Evolutionary conservation across 73 alveolate genomes (phyloP).

Genomic region (Paramecium primaurelia): DNA sequence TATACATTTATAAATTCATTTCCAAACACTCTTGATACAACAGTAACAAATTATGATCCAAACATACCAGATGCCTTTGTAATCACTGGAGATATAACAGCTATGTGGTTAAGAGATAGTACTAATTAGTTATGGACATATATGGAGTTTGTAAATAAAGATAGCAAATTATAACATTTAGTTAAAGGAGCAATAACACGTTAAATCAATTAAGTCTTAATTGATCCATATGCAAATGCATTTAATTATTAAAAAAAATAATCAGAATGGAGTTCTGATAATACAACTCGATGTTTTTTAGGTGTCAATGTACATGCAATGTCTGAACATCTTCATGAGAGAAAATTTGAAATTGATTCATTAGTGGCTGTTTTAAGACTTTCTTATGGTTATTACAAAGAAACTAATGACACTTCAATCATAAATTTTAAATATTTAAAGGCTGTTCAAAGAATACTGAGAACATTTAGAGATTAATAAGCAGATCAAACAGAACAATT

Average conservation of each 20-base stretch:
- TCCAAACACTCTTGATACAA: conserved; percentile 89
- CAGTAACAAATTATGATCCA: conserved; percentile 65
- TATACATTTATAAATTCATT: conserved; percentile 73
- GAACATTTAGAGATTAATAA: conserved; percentile 63
- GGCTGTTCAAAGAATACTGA: conserved; percentile 59
- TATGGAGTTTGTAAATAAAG: conserved; percentile 72
- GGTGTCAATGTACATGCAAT: conserved; percentile 73
- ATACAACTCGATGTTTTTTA: conserved; percentile 67
- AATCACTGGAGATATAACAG: conserved; percentile 85
- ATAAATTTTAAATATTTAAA: conserved; percentile 64
- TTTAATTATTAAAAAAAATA: conserved; percentile 67
- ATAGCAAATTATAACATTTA: conserved; percentile 66
- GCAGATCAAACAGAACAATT: conserved; percentile 74
- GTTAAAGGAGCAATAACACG: conserved; percentile 72
- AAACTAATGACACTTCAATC: conserved; percentile 61
- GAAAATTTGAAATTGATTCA: conserved; percentile 85
- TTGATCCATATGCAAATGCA: conserved; percentile 89
- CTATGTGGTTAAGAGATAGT: conserved; percentile 89
- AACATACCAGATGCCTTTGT: conserved; percentile 75
- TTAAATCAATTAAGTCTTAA: conserved; percentile 66
- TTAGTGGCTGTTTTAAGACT: conserved; percentile 75
- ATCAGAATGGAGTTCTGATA: conserved; percentile 77
- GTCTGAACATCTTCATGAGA: conserved; percentile 76
- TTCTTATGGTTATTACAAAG: conserved; percentile 59
- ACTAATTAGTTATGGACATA: conserved; percentile 82